These are phyloP conservation scores for Lactuca sativa DNA, from an alignment of 129 eudicot species.

Conservation along the genomic window DNA sequence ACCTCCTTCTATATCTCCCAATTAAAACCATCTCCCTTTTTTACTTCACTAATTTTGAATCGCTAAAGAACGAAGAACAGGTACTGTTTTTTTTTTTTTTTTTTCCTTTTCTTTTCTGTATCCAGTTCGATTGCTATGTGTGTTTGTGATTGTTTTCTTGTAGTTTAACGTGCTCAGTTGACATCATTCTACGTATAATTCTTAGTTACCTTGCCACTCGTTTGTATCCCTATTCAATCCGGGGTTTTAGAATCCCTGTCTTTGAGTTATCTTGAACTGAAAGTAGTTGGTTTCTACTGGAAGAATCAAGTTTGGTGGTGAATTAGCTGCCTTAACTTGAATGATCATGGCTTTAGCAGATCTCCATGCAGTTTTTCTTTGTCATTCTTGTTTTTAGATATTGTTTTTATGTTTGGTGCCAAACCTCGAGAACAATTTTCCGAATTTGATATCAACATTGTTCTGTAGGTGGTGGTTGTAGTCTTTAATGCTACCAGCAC, in stretches of 20 bases:
- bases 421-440: not conserved
- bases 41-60: conserved; percentile 1
- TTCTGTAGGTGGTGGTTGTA: not conserved
- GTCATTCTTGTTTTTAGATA: not conserved
- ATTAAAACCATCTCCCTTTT: not conserved
- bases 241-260: not conserved
- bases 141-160: not conserved
- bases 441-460: not conserved
- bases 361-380: not conserved
- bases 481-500: not conserved
- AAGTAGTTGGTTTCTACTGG: conserved; percentile 8
- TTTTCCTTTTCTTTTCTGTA: not conserved
- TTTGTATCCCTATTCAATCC: not conserved
- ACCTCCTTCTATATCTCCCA: not conserved
- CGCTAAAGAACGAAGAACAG: conserved; percentile 2
- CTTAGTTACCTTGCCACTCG: not conserved
- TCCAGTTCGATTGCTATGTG: not conserved
- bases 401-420: conserved; percentile 12
- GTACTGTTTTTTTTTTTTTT: not conserved
- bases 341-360: not conserved
- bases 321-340: conserved; percentile 2
- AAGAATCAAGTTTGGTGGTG: not conserved
- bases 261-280: conserved; percentile 5
- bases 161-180: not conserved
- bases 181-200: not conserved